Evolutionary conservation across 202 grass and related monocot genomes (phyloP).

Genomic region (Setaria italica): DNA sequence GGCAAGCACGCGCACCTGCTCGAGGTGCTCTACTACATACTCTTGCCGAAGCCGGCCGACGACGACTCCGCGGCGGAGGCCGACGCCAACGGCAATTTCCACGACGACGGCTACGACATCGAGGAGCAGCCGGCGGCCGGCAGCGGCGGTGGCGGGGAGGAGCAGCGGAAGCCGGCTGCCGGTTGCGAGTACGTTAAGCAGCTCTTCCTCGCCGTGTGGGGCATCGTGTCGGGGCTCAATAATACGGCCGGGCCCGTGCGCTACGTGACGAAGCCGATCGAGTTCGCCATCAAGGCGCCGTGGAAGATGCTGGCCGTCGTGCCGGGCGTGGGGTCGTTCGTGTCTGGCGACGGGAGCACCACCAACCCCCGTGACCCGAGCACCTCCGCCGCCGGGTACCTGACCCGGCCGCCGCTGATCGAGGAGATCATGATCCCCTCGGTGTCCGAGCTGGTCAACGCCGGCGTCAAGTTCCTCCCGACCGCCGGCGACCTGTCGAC

Average conservation of each 20-base stretch:
- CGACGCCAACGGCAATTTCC: neutral
- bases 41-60: conserved; percentile 50
- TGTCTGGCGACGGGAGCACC: conserved; percentile 38
- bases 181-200: conserved; percentile 51
- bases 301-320: conserved; percentile 77
- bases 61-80: conserved; percentile 11
- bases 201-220: conserved; percentile 55
- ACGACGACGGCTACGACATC: conserved; percentile 50
- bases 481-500: conserved; percentile 59
- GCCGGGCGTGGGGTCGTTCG: conserved; percentile 54
- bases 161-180: conserved; percentile 4
- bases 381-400: neutral
- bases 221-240: conserved; percentile 49
- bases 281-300: conserved; percentile 69
- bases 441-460: conserved; percentile 59
- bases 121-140: conserved; percentile 39
- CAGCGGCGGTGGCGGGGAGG: neutral
- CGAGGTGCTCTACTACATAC: conserved; percentile 67
- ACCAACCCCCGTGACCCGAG: conserved; percentile 30
- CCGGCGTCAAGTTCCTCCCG: conserved; percentile 63
- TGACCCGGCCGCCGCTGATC: conserved; percentile 63
- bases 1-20: conserved; percentile 67
- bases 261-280: conserved; percentile 60
- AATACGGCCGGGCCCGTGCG: conserved; percentile 41
- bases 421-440: conserved; percentile 90